Evolutionary conservation across 1,139 yeast species (phyloP), one percentile per base, ranked within the genome.

Genomic region (Taphrina betulina): DNA sequence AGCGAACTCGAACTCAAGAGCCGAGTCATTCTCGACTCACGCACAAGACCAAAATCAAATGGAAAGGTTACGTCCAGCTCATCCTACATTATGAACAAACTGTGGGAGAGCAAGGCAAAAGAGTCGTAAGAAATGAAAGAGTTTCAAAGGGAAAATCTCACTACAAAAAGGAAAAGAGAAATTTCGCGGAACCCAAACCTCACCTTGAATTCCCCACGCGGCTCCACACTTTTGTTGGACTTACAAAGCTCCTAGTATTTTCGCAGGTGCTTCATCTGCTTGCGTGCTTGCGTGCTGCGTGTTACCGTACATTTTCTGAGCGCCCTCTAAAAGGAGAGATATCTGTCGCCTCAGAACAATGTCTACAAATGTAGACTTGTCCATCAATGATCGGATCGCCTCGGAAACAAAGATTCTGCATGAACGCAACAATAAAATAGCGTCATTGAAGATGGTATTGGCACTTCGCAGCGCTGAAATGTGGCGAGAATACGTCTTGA

Each of bases 401-500:
- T 1, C 76, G 82, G 62, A 69, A 74, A 28, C 75, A 77, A 41
- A 35, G 40, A 41, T 35, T 1, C 26, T 50, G 45, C 95, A 86
- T 71, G 81, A 83, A 67, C 78, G 78, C 63, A 81, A 85, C 59
- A 81, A 86, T 68, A 82, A 83, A 63, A 72, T 80, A 67, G 81
- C 86, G 70, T 79, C 85, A 8, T 71, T 85, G 57, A 82, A 83
- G 68, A 75, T 86, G 63, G 87, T 89, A 7, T 71, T 85, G 53
- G 95, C 95, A 1, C 72, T 85, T 60, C 76, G 89, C 66, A 90
- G 86, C 67, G 79, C 83, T 44, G 81, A 79, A 63, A 80, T 85
- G 42, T 87, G 82, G 72, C 79, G 94, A 68, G 95, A 86, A 68
- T 94, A 92, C 16, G 73, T 86, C 58, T 40, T 44, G 38, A 77